Evolutionary conservation across 2,329 filamentous ascomycete genomes (phyloP).

Genomic region (Apiospora hydei): DNA sequence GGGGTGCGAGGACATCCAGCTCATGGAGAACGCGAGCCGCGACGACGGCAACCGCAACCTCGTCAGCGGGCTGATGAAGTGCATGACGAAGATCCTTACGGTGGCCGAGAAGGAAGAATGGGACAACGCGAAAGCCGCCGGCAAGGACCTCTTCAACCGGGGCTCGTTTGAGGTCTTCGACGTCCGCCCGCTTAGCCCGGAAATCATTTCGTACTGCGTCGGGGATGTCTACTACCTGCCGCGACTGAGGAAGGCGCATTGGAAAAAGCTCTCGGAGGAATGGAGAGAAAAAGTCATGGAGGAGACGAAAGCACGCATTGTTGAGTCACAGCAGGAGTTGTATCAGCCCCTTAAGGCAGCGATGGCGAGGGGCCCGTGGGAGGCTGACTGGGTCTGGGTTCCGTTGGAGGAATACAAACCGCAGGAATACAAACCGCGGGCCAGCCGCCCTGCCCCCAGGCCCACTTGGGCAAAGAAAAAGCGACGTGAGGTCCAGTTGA

Average conservation of each 20-base stretch:
- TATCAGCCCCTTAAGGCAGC: not conserved
- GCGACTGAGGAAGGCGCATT: not conserved
- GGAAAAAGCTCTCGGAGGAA: not conserved
- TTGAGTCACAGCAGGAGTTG: not conserved
- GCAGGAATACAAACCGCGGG: not conserved
- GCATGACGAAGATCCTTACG: not conserved
- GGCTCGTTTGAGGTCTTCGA: constrained; percentile 13
- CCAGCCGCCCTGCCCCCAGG: not conserved
- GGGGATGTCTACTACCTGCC: constrained; percentile 12
- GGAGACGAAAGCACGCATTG: not conserved
- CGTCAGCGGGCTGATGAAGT: not conserved
- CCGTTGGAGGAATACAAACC: not conserved
- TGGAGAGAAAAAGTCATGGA: not conserved
- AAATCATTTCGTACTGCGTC: constrained; percentile 9
- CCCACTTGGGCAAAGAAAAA: not conserved
- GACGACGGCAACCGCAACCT: not conserved
- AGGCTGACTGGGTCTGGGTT: not conserved
- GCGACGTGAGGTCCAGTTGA: not conserved
- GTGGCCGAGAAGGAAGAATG: not conserved
- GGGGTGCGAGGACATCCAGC: constrained; percentile 17
- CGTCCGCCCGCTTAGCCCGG: constrained; percentile 7
- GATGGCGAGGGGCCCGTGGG: not conserved
- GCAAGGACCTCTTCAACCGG: not conserved
- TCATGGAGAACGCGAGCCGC: not conserved
- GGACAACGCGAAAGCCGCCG: not conserved